These are phyloP conservation scores for Irpex sp. DNA, from an alignment of 1,284 basidiomycete species.

Conservation along the genomic window DNA sequence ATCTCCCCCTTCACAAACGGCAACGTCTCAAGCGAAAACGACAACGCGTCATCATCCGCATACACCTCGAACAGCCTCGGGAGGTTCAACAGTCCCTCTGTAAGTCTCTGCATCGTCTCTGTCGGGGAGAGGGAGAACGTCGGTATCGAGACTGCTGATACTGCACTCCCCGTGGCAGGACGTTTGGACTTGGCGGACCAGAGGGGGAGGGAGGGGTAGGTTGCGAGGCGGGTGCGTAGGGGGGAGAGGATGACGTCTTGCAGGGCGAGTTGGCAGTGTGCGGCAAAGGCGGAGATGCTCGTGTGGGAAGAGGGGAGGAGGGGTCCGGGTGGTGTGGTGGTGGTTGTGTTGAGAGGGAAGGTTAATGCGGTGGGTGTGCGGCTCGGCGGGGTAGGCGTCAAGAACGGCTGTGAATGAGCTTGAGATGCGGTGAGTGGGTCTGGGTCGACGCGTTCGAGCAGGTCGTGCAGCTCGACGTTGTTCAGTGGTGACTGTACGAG, in stretches of 20 bases:
- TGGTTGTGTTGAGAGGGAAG: conserved; percentile 10
- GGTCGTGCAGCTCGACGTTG: conserved; percentile 66
- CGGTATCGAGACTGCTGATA: conserved; percentile 79
- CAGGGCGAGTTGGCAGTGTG: conserved; percentile 71
- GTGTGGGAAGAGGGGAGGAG: conserved; percentile 57
- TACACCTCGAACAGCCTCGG: conserved; percentile 94
- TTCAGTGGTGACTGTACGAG: conserved; percentile 82
- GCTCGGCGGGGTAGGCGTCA: conserved; percentile 23
- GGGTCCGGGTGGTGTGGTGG: conserved; percentile 22
- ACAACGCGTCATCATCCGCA: conserved; percentile 87
- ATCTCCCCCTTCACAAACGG: conserved; percentile 64
- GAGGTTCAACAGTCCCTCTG: conserved; percentile 91
- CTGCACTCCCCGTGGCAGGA: conserved; percentile 24
- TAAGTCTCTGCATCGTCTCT: conserved; percentile 83
- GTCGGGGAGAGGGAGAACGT: conserved; percentile 92
- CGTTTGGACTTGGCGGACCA: conserved; percentile 60
- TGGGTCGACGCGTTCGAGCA: conserved; percentile 54
- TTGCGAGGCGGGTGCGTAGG: conserved; percentile 69
- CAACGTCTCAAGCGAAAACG: conserved; percentile 82
- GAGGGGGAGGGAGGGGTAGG: conserved; percentile 66
- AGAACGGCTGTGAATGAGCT: conserved; percentile 9
- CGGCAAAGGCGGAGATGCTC: conserved; percentile 67
- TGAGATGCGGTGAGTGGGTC: conserved; percentile 28
- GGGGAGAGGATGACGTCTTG: conserved; percentile 85
- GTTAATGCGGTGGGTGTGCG: conserved; percentile 23